Evolutionary conservation across 2,329 filamentous ascomycete genomes (phyloP), one percentile per base, ranked within the genome.

Genomic region (Ascochyta viciae-villosae): DNA sequence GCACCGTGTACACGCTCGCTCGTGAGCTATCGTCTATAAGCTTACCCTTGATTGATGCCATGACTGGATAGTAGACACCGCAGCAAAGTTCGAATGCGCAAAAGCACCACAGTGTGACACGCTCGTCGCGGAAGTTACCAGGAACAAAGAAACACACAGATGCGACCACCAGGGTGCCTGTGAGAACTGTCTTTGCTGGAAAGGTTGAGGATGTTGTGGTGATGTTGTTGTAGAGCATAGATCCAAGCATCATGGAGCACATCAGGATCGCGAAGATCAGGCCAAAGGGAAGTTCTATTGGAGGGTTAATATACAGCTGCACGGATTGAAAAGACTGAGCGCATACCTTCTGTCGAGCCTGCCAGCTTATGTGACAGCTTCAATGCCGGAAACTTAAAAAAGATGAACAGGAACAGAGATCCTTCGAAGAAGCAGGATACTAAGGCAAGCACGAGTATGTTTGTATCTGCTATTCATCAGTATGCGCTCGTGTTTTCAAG

Each of bases 351-450:
- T 46, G 64, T 65, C n/a, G 67, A 64, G 15, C 65, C 68, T 9
- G 68, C 57, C 22, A 71, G 27, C 37, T 72, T 64, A 38, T 73
- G 71, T 35, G 63, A 68, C 10, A 71, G 58, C 50, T 70, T 81
- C n/a, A 87, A 73, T 3, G 83, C 80, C 1, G 83, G 81, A 0
- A 83, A 82, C 81, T 85, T 87, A 75, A 85, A 86, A 70, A 86
- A 87, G 53, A 87, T 82, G 64, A 87, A 87, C 10, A 87, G 77
- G 64, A 87, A 87, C 77, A 87, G 84, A 26, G 83, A 80, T 19
- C 84, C 84, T 71, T 88, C 85, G 63, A 87, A 86, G 66, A 85
- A 80, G 54, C 80, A 85, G 4, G 83, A 82, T 3, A 81, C 78
- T 38, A 86, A 70, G 2, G 77, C 79, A 4, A 87, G 74, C 2